phyloP scores from a whole-genome alignment of 2,329 filamentous ascomycete species.

The Arthrobotrys pseudoclavata region DNA sequence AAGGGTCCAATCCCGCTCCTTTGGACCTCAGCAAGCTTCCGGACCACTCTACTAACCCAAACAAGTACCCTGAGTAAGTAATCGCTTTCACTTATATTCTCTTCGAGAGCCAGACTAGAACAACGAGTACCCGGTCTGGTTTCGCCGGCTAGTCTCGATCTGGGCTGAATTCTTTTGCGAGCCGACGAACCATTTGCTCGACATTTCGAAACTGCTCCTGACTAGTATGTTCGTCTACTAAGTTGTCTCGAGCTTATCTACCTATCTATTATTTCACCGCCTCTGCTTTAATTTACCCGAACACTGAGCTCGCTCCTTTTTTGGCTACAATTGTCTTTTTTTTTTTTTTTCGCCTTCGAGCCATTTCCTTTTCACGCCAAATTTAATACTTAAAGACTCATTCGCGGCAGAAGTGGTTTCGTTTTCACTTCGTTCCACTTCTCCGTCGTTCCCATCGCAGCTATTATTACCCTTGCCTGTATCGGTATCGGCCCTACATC shows the following conservation, averaged over 20 bases:
- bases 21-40: too few species aligned
- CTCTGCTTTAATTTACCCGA: conserved; percentile 13
- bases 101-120: too few species aligned
- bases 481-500: conserved; percentile 48
- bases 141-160: not conserved
- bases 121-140: too few species aligned
- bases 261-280: conserved; percentile 9
- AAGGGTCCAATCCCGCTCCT: not conserved
- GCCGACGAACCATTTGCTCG: conserved; percentile 15
- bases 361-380: not conserved
- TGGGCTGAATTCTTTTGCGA: not conserved
- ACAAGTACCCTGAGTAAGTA: too few species aligned
- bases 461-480: not conserved
- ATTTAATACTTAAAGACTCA: not conserved
- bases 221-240: not conserved
- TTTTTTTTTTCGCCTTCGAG: conserved; percentile 6
- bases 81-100: too few species aligned
- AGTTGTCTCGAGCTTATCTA: not conserved
- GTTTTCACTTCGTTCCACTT: not conserved
- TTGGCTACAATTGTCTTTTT: not conserved
- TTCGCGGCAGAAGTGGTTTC: not conserved
- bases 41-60: not conserved
- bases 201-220: not conserved
- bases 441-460: not conserved
- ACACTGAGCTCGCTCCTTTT: conserved; percentile 18